Evolutionary conservation across 2,329 filamentous ascomycete species (phyloP).

Genomic region (Fusarium xyrophilum): DNA sequence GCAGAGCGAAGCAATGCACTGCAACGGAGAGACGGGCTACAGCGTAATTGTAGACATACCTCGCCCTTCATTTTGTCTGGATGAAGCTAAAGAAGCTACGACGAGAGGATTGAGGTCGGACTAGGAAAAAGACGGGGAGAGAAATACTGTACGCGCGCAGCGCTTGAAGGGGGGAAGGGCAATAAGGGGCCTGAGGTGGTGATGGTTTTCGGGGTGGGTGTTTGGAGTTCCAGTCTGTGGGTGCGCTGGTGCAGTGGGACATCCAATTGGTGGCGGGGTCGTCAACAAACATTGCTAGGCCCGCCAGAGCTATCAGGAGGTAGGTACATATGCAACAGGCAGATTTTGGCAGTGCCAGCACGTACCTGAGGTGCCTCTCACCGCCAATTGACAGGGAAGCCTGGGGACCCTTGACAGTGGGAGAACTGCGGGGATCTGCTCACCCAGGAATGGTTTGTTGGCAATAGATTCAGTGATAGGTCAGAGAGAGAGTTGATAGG

Average conservation of each 20-base stretch:
- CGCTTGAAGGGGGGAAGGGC: slow-evolving; percentile 43
- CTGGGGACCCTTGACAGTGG: slow-evolving; percentile 30
- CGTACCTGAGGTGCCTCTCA: slow-evolving; percentile 36
- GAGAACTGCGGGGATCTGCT: slow-evolving; percentile 20
- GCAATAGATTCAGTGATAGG: background rate
- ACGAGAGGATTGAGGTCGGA: slow-evolving; percentile 32
- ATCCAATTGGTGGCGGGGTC: slow-evolving; percentile 41
- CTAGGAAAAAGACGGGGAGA: slow-evolving; percentile 33
- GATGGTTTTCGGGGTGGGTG: slow-evolving; percentile 47
- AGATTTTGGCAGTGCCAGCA: background rate
- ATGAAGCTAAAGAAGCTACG: slow-evolving; percentile 34
- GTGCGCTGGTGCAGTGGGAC: slow-evolving; percentile 27
- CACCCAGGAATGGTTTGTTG: slow-evolving; percentile 1
- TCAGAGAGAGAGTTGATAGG: background rate
- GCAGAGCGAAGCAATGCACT: slow-evolving; percentile 2
- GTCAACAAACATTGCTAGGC: slow-evolving; percentile 28
- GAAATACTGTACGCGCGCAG: slow-evolving; percentile 46
- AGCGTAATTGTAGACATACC: slow-evolving; percentile 49
- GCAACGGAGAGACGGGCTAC: background rate
- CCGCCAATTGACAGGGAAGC: slow-evolving; percentile 42
- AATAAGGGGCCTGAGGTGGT: slow-evolving; percentile 42
- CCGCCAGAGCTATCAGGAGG: slow-evolving; percentile 4
- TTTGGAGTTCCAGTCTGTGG: slow-evolving; percentile 43
- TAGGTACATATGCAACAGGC: slow-evolving; percentile 23
- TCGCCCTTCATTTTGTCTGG: slow-evolving; percentile 62